Percentiles rank a stretch among this genome's conserved stretches.
Evolutionary conservation across 805 yeast genomes (phyloP).

Genomic region (Wickerhamomyces kurtzmanii): DNA sequence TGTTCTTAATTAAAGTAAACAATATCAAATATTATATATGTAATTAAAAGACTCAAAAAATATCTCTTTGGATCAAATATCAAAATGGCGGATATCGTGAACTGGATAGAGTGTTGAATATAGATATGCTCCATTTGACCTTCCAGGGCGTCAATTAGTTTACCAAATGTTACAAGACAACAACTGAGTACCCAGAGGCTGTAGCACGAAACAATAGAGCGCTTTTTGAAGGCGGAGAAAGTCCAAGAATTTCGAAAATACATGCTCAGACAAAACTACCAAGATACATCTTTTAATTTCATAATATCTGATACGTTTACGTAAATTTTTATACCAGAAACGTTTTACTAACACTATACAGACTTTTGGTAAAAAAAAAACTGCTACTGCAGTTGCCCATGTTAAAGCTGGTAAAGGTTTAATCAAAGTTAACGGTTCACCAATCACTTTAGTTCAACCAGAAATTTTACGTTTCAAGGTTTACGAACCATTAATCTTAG

Average conservation of each 20-base stretch:
- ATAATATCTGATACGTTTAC: too few species aligned
- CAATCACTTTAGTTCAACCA: slow-evolving; percentile 98
- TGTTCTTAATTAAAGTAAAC: slow-evolving; percentile 32
- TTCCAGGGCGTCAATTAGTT: slow-evolving; percentile 5
- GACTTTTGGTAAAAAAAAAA: slow-evolving; percentile 99
- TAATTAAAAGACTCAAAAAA: background rate
- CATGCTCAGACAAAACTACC: too few species aligned
- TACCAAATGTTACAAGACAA: too few species aligned
- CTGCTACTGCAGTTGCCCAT: slow-evolving; percentile 99
- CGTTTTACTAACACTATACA: slow-evolving; percentile 23
- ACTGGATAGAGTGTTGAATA: slow-evolving; percentile 1
- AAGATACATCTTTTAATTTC: slow-evolving; percentile 2
- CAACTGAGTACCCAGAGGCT: too few species aligned
- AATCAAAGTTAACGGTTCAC: slow-evolving; percentile 98
- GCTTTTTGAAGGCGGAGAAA: too few species aligned
- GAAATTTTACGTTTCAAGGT: slow-evolving; percentile 99
- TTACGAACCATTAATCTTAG: slow-evolving; percentile 97
- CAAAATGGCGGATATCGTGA: background rate
- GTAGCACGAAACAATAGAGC: too few species aligned
- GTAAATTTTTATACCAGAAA: too few species aligned
- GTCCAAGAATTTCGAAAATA: too few species aligned
- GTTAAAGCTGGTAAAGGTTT: slow-evolving; percentile 99
- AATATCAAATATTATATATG: background rate
- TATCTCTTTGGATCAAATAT: background rate
- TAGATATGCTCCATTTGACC: too few species aligned